Base-by-base conservation (phyloP, 306 rosid species). In the Arachis hypogaea region DNA sequence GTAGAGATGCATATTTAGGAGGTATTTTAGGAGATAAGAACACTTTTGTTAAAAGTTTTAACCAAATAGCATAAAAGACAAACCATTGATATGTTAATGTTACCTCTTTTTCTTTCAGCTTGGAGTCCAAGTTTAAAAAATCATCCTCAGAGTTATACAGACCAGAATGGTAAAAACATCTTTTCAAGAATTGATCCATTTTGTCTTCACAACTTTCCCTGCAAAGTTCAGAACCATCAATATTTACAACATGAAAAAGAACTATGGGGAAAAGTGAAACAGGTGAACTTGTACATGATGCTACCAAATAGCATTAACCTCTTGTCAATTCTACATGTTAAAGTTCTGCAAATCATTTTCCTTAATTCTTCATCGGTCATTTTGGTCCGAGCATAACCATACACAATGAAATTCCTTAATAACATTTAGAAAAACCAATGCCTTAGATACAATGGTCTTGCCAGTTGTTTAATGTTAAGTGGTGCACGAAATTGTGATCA, bases 151-250 rank as follows among this genome's bases (percentile, higher is more conserved):
- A 91, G 72, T 79, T 73, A 66, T 94, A 94, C 70, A 83, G 87
- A 57, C 98, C 97, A 68, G 95, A 90, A 75, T 94, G 98, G 85
- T 94, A 94, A 78, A 89, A 94, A 69, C 98, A 94, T 82, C 94
- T 82, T 80, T 83, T 84, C 73, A 91, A 85, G 82, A 94, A 94
- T 42, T 80, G 79, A 68, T 86, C 90, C 98, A 94, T 94, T 82
- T 94, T 94, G 75, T 89, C 96, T 73, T 85, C 93, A 56, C 96
- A 94, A 73, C 91, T 91, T 83, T 74, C 96, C 83, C 97, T 94
- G 82, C 30, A 62, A 62, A 81, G 74, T 64, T 47, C 18, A 63
- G 49, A 69, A 72, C 75, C 61, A 69, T 78, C 75, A 76, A 60
- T 55, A 69, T 63, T 36, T 63, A 38, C 38, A 79, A 65, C 69